Evolutionary conservation across 108 stramenopile species (phyloP).

Genomic region (Aureococcus anophagefferens): DNA sequence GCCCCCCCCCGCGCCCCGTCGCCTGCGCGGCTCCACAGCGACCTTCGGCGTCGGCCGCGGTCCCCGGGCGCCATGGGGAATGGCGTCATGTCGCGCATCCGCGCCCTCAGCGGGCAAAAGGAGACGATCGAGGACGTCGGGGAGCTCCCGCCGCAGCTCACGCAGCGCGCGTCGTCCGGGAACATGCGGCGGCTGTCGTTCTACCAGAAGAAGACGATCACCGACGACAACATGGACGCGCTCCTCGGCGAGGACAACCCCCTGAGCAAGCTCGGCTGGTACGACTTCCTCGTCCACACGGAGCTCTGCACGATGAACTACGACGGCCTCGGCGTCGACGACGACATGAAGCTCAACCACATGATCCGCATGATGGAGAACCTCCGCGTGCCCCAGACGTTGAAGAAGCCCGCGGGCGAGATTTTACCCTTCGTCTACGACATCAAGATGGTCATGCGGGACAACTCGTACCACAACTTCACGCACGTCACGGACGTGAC

Average conservation of each 20-base stretch:
- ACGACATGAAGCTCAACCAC: background rate
- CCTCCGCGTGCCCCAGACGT: background rate
- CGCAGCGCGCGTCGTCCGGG: too few species aligned
- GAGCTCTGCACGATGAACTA: background rate
- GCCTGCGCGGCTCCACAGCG: too few species aligned
- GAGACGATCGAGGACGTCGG: too few species aligned
- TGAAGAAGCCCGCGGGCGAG: background rate
- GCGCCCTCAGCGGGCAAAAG: too few species aligned
- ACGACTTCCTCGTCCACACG: background rate
- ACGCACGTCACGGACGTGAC: constrained; percentile 29
- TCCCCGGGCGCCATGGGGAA: too few species aligned
- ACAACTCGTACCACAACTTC: constrained; percentile 28
- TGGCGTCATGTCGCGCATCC: too few species aligned
- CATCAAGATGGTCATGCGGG: background rate
- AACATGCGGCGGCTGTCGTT: background rate
- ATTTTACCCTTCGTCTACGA: background rate
- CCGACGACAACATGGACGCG: background rate
- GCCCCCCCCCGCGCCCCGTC: too few species aligned
- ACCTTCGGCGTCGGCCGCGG: too few species aligned
- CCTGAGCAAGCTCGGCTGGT: background rate
- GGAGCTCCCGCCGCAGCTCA: too few species aligned
- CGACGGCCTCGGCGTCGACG: background rate
- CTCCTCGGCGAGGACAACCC: background rate
- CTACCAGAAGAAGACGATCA: background rate
- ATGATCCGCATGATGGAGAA: background rate